Evolutionary conservation across 148 eudicot genomes (phyloP).

Genomic region (Drosera capensis): DNA sequence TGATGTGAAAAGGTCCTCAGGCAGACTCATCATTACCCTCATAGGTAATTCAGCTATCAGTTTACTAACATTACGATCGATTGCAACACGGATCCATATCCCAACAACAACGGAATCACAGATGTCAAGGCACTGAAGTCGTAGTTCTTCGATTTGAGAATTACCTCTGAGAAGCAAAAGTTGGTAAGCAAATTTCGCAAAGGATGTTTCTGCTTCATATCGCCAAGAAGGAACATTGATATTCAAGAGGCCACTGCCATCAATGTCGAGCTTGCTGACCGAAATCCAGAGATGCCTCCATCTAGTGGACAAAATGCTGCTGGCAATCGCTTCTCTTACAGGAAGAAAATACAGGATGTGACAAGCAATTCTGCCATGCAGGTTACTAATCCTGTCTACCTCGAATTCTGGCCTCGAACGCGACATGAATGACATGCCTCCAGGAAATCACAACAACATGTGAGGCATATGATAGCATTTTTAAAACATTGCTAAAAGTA

Average conservation of each 20-base stretch:
- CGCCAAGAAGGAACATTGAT: background rate
- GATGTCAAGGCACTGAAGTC: background rate
- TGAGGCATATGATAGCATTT: too few relatives aligned
- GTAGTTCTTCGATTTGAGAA: background rate
- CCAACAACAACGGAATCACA: background rate
- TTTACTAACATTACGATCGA: background rate
- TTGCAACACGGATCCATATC: background rate
- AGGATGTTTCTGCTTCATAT: background rate
- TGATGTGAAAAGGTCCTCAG: background rate
- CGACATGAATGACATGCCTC: too few relatives aligned
- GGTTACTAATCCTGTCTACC: constrained; percentile 1
- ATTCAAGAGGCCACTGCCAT: background rate
- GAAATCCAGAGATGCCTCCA: constrained; percentile 6
- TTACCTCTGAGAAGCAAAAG: background rate
- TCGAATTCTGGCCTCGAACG: too few relatives aligned
- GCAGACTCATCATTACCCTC: background rate
- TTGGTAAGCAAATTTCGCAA: background rate
- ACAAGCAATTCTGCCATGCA: constrained; percentile 4
- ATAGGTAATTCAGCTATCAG: background rate
- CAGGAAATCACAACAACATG: too few relatives aligned
- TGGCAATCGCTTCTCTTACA: background rate
- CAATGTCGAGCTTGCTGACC: constrained; percentile 4
- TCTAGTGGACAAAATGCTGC: constrained; percentile 5
- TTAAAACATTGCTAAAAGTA: too few relatives aligned
- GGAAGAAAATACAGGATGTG: constrained; percentile 9